Evolutionary conservation across 768 basidiomycete species (phyloP).

Genomic region (Russula dissimulans): DNA sequence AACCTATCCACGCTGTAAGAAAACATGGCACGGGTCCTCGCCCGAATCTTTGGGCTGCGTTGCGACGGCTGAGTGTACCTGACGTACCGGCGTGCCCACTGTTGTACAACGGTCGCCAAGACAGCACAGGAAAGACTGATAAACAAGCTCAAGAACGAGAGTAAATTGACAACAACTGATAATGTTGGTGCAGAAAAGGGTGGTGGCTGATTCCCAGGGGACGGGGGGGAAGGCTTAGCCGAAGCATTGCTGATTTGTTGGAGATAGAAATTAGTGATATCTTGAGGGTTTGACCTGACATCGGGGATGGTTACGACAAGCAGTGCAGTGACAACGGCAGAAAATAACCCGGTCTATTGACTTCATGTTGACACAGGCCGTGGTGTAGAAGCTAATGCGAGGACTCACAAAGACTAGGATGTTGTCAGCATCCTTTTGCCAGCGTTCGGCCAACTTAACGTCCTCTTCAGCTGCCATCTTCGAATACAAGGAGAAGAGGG

Average conservation of each 20-base stretch:
- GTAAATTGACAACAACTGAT: background rate
- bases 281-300: no score
- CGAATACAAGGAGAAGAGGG: slow-evolving; percentile 6
- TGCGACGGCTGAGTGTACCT: no score
- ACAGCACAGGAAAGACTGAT: background rate
- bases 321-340: no score
- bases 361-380: no score
- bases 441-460: slow-evolving; percentile 10
- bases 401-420: slow-evolving; percentile 16
- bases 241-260: no score
- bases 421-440: slow-evolving; percentile 14
- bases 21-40: no score
- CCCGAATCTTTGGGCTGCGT: no score
- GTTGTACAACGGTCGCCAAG: background rate
- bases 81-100: background rate
- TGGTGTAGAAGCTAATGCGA: background rate
- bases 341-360: no score
- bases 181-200: background rate
- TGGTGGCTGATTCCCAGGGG: background rate
- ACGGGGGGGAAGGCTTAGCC: background rate
- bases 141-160: background rate
- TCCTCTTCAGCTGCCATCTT: slow-evolving; percentile 11
- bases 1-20: no score
- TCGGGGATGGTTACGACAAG: no score
- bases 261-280: no score